Evolutionary conservation across 2,329 filamentous ascomycete genomes (phyloP).

Genomic region (Albophoma yamanashiensis): DNA sequence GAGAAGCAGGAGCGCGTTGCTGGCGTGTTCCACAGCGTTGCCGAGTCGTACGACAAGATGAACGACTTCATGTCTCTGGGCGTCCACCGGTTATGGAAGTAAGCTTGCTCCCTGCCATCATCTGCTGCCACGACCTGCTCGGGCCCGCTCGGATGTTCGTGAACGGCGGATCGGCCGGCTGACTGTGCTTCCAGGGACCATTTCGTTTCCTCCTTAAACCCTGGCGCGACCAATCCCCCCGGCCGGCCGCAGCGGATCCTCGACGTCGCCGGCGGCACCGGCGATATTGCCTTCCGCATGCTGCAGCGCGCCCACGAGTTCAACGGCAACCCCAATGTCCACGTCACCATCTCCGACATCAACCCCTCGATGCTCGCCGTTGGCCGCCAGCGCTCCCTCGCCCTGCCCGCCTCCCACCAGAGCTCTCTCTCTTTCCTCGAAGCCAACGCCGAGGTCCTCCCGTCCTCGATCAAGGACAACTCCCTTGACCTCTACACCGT

Average conservation of each 20-base stretch:
- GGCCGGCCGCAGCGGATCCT: conserved; percentile 60
- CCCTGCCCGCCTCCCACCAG: conserved; percentile 43
- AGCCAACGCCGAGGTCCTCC: conserved; percentile 76
- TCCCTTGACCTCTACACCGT: conserved; percentile 95
- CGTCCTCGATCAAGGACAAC: conserved; percentile 48
- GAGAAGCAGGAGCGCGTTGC: conserved; percentile 67
- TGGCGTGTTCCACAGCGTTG: conserved; percentile 89
- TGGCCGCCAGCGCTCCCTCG: conserved; percentile 65
- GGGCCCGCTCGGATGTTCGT: neutral
- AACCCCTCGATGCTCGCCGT: conserved; percentile 91
- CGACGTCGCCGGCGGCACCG: conserved; percentile 93
- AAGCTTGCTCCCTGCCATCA: conserved; percentile 9
- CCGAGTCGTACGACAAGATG: conserved; percentile 92
- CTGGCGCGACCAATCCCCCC: conserved; percentile 47
- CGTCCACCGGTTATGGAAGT: conserved; percentile 92
- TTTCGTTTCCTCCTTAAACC: conserved; percentile 86
- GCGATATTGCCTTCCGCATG: conserved; percentile 95
- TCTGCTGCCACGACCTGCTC: neutral
- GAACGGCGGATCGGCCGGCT: neutral
- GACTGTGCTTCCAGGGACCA: conserved; percentile 48
- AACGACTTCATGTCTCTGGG: conserved; percentile 99
- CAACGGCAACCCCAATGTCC: conserved; percentile 60
- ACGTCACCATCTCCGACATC: conserved; percentile 90
- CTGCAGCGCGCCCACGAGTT: conserved; percentile 83
- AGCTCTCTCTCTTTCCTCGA: conserved; percentile 65